These are phyloP conservation scores for Melaleuca alternifolia DNA, from an alignment of 345 rosid genomes.

Conservation along the genomic window DNA sequence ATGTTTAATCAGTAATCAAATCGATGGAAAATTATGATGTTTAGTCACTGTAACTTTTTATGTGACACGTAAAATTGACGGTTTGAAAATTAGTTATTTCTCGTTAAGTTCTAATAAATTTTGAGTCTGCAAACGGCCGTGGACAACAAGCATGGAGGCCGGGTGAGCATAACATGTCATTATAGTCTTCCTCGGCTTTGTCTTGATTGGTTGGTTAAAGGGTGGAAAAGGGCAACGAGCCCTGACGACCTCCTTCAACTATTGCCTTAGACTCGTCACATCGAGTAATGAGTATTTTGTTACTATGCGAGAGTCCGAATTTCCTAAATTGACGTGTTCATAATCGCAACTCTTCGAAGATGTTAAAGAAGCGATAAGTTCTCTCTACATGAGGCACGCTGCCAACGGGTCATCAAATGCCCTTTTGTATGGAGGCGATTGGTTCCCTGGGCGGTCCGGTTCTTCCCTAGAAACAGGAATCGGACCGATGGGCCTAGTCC, in stretches of 20 bases:
- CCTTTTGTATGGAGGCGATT: no score
- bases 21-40: neutral
- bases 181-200: neutral
- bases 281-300: no score
- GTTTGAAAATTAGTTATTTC: neutral
- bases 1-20: neutral
- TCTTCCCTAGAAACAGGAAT: no score
- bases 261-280: accelerated
- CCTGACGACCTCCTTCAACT: neutral
- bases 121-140: accelerated
- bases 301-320: no score
- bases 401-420: no score
- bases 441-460: no score
- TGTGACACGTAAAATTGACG: no score
- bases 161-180: neutral
- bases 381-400: neutral
- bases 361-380: neutral
- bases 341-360: neutral
- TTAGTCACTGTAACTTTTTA: neutral
- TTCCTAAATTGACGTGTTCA: accelerated
- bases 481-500: no score
- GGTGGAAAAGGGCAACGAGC: neutral
- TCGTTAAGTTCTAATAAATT: neutral
- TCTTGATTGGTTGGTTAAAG: neutral
- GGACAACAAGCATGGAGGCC: neutral